A percentile compares a stretch with the other conserved stretches of the same genome.
Conservation (phyloP, 495 filamentous ascomycete species). For the Neurospora sp. region DNA sequence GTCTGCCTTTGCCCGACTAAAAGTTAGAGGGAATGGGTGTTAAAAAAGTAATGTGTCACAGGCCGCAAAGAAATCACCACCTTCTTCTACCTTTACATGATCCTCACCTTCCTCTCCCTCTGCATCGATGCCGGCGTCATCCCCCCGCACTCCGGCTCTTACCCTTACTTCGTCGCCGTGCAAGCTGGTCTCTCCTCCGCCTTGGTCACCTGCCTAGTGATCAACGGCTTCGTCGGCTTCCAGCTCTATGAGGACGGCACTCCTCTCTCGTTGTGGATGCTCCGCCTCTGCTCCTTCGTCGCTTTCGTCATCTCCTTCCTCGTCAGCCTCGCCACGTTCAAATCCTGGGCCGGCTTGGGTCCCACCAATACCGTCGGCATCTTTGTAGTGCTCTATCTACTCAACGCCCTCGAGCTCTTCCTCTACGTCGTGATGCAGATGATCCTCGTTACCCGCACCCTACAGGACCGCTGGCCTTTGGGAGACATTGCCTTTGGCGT, state of each 20-base stretch:
- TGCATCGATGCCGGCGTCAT: conserved; percentile 90
- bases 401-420: conserved; percentile 77
- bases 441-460: conserved; percentile 76
- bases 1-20: conserved; percentile 23
- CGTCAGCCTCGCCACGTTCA: conserved; percentile 86
- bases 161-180: conserved; percentile 83
- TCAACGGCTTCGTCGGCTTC: conserved; percentile 98
- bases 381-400: conserved; percentile 85
- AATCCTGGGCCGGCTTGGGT: conserved; percentile 75
- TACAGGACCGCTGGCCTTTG: conserved; percentile 92
- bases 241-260: conserved; percentile 99
- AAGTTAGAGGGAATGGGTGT: neutral
- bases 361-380: conserved; percentile 80
- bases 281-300: conserved; percentile 62
- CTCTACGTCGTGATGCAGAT: conserved; percentile 86
- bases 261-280: conserved; percentile 83
- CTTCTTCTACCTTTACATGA: conserved; percentile 96
- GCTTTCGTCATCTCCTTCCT: conserved; percentile 86
- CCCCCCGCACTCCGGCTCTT: conserved; percentile 66
- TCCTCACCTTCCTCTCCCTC: conserved; percentile 79
- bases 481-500: conserved; percentile 89
- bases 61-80: conserved; percentile 95
- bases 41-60: conserved; percentile 27
- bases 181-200: conserved; percentile 89
- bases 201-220: conserved; percentile 75